Evolutionary conservation across 371 early-diverging fungal genomes (phyloP).

Genomic region (Zychaea mexicana): DNA sequence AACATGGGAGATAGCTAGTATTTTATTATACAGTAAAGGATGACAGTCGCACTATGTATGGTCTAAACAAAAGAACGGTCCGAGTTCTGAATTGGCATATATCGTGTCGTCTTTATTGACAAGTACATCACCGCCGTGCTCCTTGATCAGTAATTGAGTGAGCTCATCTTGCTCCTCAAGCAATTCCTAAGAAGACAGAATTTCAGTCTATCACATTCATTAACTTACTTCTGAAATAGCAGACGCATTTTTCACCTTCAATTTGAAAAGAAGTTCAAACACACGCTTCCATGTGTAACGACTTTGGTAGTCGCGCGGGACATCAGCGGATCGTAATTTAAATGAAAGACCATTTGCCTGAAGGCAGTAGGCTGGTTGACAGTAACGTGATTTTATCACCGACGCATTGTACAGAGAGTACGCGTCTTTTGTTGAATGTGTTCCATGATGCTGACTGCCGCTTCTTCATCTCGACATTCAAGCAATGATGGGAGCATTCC

Average conservation of each 20-base stretch:
- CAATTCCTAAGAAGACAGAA: neutral
- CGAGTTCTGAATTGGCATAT: no score
- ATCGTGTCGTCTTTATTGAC: neutral
- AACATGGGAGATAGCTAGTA: no score
- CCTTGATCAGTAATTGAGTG: neutral
- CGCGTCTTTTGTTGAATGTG: neutral
- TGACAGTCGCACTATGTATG: no score
- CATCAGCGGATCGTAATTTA: conserved; percentile 1
- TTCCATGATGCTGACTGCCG: neutral
- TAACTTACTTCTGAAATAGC: neutral
- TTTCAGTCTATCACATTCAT: neutral
- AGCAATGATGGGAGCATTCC: neutral
- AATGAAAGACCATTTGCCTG: neutral
- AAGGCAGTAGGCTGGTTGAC: neutral
- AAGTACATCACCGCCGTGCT: neutral
- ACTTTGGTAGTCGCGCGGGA: neutral
- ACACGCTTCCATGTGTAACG: neutral
- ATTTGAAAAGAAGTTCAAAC: conserved; percentile 6
- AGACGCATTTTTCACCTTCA: conserved; percentile 4
- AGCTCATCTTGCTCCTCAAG: neutral
- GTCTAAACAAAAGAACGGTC: no score
- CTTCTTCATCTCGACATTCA: neutral
- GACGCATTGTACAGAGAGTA: neutral
- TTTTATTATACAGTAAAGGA: no score
- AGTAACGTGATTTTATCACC: neutral